These are phyloP conservation scores for Phytopythium helicoides DNA, from an alignment of 352 stramenopile species.

Conservation along the genomic window DNA sequence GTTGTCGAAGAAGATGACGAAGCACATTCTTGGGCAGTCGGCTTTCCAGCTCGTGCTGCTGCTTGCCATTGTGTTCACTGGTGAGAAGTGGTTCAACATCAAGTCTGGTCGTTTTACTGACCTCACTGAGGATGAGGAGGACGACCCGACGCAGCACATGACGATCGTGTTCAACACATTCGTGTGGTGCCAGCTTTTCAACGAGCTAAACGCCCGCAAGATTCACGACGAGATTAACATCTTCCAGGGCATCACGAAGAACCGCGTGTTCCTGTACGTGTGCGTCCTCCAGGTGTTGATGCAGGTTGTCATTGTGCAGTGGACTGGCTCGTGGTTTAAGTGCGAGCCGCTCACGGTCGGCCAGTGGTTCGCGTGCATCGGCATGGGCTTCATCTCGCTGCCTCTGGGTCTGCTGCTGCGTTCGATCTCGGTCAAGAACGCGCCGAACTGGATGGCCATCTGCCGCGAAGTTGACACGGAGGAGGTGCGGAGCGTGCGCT, in stretches of 20 bases:
- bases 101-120: constrained; percentile 33
- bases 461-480: constrained; percentile 46
- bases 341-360: constrained; percentile 34
- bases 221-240: constrained; percentile 96
- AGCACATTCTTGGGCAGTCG: constrained; percentile 93
- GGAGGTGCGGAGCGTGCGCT: constrained; percentile 28
- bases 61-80: constrained; percentile 77
- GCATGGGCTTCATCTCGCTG: constrained; percentile 44
- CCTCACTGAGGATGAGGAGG: constrained; percentile 38
- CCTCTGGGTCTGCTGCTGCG: constrained; percentile 54
- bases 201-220: constrained; percentile 64
- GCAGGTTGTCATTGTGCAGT: constrained; percentile 96
- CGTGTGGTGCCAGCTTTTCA: constrained; percentile 94
- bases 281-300: constrained; percentile 85
- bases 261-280: constrained; percentile 92
- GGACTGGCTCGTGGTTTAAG: constrained; percentile 76
- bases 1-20: constrained; percentile 92
- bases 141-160: constrained; percentile 87
- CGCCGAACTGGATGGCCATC: constrained; percentile 55
- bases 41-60: constrained; percentile 89
- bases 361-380: constrained; percentile 64
- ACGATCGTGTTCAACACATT: constrained; percentile 98
- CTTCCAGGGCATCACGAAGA: constrained; percentile 89
- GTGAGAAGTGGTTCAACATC: constrained; percentile 51
- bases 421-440: constrained; percentile 51